Evolutionary conservation across 2,329 filamentous ascomycete species (phyloP), one percentile per base, ranked within the genome.

Genomic region (Scorias spongiosa): DNA sequence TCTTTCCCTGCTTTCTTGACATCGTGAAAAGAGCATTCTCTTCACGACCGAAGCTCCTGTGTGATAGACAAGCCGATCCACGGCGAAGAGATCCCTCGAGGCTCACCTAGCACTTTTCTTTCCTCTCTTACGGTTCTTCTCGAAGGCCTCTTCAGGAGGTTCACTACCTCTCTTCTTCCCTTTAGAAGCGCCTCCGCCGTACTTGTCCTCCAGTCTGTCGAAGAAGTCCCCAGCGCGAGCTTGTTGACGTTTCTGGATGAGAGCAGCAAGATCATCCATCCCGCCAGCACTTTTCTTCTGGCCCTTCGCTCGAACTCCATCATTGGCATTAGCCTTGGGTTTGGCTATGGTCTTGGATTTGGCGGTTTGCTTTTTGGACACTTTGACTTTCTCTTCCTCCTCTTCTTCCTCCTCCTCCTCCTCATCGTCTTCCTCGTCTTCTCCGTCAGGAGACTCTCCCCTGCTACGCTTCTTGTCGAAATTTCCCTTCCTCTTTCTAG

Each of bases 171-270:
- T 76, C 57, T 60, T 47, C 64, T 66, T 48, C 61, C 68, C 44
- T 39, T 56, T 57, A 10, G 43, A 20, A 62, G 53, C 49, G 50
- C 69, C 70, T 0, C 58, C 51, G 66, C 59, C 66, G 55, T 93
- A 93, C 64, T 89, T 93, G 41, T 79, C 82, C 46, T 84, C 84
- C 41, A 94, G 63, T 41, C 74, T 68, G 48, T 84, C 82, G 18
- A 93, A 66, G 58, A 93, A 86, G 42, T 50, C 68, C 26, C 65
- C 64, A 10, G 65, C 69, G 29, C 82, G 69, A 37, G 72, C 71
- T 52, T 80, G 70, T 59, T 91, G 82, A 40, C 81, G 75, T 55
- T 75, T 71, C 57, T 75, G 74, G 48, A 93, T 93, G 55, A 93
- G 60, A 1, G 82, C 83, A n/a, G 79, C 77, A 34, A 93, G 67